phyloP scores from a whole-genome alignment of 2,329 filamentous ascomycete species.

The Trichoderma guizhouense region DNA sequence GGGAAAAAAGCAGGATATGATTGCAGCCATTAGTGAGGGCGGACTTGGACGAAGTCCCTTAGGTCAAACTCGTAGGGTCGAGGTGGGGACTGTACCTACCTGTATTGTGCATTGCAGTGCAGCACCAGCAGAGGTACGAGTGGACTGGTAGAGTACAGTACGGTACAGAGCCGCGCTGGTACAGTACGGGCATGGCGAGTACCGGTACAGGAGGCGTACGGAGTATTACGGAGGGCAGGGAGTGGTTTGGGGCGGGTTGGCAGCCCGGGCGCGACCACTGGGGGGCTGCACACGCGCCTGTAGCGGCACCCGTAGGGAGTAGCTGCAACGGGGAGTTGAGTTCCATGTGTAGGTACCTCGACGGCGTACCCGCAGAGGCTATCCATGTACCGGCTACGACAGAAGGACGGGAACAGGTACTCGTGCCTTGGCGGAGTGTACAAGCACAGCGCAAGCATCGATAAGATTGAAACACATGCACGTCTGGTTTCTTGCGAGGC shows the following conservation, averaged over 20 bases:
- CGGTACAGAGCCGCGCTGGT: not conserved
- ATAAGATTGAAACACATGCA: not conserved
- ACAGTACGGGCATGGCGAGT: not conserved
- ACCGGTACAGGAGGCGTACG: slow-evolving; percentile 7
- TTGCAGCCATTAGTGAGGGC: slow-evolving; percentile 17
- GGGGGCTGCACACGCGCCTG: not conserved
- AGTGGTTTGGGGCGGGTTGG: not conserved
- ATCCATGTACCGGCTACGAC: not conserved
- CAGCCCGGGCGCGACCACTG: not conserved
- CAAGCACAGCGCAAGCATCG: not conserved
- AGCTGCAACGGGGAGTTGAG: not conserved
- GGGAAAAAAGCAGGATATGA: slow-evolving; percentile 18
- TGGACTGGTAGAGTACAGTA: too few species aligned
- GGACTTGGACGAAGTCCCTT: slow-evolving; percentile 3
- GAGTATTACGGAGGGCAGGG: slow-evolving; percentile 12
- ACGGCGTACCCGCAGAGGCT: too few species aligned
- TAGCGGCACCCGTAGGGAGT: not conserved
- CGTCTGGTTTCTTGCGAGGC: not conserved
- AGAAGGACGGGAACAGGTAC: not conserved
- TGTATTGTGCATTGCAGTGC: not conserved
- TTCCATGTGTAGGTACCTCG: not conserved
- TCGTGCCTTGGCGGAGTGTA: not conserved
- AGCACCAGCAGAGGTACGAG: not conserved
- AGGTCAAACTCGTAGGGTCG: slow-evolving; percentile 11
- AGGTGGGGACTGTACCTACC: slow-evolving; percentile 10